Conservation (phyloP, 106 monocot genomes). For the Triglochin maritima region DNA sequence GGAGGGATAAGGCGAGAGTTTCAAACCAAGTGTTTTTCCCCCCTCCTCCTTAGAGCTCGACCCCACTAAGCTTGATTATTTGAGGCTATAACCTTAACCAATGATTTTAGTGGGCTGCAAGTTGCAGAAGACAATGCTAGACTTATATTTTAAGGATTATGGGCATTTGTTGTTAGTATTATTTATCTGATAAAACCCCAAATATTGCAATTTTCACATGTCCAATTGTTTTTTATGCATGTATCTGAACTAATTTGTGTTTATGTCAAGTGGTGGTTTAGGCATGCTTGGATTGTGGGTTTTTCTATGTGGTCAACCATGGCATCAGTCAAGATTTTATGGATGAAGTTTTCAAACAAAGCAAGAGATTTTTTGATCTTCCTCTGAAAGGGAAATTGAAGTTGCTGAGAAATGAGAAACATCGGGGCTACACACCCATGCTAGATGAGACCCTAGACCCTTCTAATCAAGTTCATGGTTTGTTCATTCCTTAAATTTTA, state of each 20-base stretch:
- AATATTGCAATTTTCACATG: too few relatives aligned
- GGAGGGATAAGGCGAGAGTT: too few relatives aligned
- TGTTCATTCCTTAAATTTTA: constrained; percentile 1
- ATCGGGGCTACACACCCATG: constrained; percentile 80
- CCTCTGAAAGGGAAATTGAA: constrained; percentile 56
- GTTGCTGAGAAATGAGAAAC: constrained; percentile 66
- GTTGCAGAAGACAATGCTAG: too few relatives aligned
- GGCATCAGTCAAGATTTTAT: constrained; percentile 71
- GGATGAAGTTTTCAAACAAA: constrained; percentile 62
- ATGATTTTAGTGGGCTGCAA: too few relatives aligned
- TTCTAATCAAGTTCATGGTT: constrained; percentile 73
- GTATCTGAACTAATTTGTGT: background rate
- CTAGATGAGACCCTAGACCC: constrained; percentile 71
- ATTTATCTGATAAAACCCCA: too few relatives aligned
- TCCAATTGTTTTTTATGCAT: too few relatives aligned
- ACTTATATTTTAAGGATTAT: too few relatives aligned
- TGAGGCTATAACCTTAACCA: too few relatives aligned
- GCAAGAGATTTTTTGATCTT: constrained; percentile 63
- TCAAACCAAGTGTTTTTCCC: too few relatives aligned
- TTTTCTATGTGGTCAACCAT: constrained; percentile 71
- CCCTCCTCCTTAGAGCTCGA: too few relatives aligned
- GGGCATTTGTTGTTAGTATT: too few relatives aligned
- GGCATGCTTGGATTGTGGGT: constrained; percentile 79
- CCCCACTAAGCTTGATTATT: too few relatives aligned
- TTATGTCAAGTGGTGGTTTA: constrained; percentile 13